Evolutionary conservation across 345 rosid species (phyloP), one percentile per base, ranked within the genome.

Genomic region (Ceriops decandra): DNA sequence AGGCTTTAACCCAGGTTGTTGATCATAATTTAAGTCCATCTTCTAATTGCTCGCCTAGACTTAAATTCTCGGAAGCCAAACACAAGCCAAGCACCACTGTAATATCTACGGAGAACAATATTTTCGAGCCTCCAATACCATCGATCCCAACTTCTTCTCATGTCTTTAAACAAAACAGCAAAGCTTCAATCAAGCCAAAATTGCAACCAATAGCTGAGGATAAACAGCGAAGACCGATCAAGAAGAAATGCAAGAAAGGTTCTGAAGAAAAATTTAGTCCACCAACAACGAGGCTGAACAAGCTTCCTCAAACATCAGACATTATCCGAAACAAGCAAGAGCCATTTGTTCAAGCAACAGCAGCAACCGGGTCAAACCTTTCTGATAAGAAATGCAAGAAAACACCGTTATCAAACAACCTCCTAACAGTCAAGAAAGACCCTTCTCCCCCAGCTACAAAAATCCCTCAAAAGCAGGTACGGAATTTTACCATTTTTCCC

Each of bases 351-450:
- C 81, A 85, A 19, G 74, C 90, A 67, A 53, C 85, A 10, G 53
- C 77, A 66, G 63, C 70, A 49, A 58, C 75, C 61, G 84, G 72
- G 73, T 68, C 75, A 59, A 74, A 69, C 22, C 70, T 62, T 68
- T 82, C 84, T 58, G 90, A 87, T 76, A 91, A 82, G 77, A 87
- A 84, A 62, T 61, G 75, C 74, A 86, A 77, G 85, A 87, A 86
- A 80, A 81, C 80, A 22, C 81, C 89, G 26, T 74, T 81, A 24
- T 86, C 87, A 17, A 86, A 75, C 5, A 74, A 74, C 59, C 76
- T 85, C 64, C 87, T 90, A 67, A 88, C 96, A 2, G 82, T 86
- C 68, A 95, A 87, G 83, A 95, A 79, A 83, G 87, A 83, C 62
- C 84, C 90, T 28, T 79, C 85, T 72, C 86, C 91, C 52, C 86